phyloP scores from a whole-genome alignment of 495 filamentous ascomycete species.

The Penicillium samsonianum region DNA sequence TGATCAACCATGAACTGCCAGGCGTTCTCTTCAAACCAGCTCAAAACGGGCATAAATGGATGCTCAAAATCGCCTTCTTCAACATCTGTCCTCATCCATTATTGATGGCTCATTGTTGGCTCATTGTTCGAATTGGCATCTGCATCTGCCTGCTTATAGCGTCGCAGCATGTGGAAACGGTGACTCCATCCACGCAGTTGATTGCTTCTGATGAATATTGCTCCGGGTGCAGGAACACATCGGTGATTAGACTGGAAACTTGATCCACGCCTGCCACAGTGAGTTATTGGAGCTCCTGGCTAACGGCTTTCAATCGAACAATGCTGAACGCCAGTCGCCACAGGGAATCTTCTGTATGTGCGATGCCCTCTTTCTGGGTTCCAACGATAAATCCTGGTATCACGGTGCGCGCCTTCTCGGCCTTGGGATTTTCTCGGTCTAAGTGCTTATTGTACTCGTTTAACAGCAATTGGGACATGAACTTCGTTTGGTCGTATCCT shows the following conservation, averaged over 20 bases:
- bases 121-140: constrained; percentile 3
- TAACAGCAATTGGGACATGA: too few species aligned
- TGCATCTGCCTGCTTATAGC: neutral
- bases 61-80: constrained; percentile 2
- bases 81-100: constrained; percentile 15
- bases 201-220: neutral
- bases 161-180: neutral
- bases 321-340: constrained; percentile 21
- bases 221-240: neutral
- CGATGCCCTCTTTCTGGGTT: too few species aligned
- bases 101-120: neutral
- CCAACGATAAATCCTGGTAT: too few species aligned
- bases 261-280: constrained; percentile 18
- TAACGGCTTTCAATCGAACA: constrained; percentile 23
- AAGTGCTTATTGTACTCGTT: too few species aligned
- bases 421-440: too few species aligned
- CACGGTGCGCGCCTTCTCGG: too few species aligned
- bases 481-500: too few species aligned
- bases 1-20: constrained; percentile 10
- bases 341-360: too few species aligned
- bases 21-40: constrained; percentile 17
- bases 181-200: neutral
- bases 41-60: constrained; percentile 14
- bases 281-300: neutral
- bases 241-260: neutral